phyloP scores from a whole-genome alignment of 768 basidiomycete genomes.

The Boletales sp. region DNA sequence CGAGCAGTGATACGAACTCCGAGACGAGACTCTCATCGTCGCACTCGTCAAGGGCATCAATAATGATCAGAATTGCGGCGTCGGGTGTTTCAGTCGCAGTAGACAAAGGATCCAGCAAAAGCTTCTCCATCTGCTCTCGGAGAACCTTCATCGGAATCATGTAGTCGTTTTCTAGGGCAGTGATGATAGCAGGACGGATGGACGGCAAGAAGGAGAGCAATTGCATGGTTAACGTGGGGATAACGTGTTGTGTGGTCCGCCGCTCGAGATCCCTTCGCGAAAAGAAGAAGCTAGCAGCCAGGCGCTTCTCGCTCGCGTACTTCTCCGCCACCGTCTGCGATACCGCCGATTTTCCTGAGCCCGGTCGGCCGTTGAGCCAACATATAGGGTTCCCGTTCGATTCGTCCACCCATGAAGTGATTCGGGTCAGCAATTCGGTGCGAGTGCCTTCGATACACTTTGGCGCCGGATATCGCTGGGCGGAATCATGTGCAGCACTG shows the following conservation, averaged over 20 bases:
- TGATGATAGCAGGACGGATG: conserved; percentile 18
- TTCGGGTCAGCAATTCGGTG: conserved; percentile 13
- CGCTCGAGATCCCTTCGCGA: conserved; percentile 26
- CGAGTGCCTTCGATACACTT: conserved; percentile 24
- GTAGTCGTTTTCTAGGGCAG: conserved; percentile 22
- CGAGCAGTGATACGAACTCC: conserved; percentile 23
- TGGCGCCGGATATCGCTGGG: conserved; percentile 16
- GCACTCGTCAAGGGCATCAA: conserved; percentile 27
- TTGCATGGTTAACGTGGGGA: conserved; percentile 33
- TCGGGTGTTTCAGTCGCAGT: conserved; percentile 4
- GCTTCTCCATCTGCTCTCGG: conserved; percentile 27
- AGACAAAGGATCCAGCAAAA: conserved; percentile 20
- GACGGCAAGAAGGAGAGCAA: conserved; percentile 20
- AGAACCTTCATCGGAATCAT: conserved; percentile 27
- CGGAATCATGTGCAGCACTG: conserved; percentile 19
- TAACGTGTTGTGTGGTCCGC: conserved; percentile 19
- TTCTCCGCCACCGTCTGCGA: conserved; percentile 31
- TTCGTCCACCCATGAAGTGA: conserved; percentile 14
- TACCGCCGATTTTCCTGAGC: conserved; percentile 28
- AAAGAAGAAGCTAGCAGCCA: conserved; percentile 37
- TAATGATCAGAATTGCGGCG: conserved; percentile 16
- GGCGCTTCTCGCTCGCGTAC: conserved; percentile 13
- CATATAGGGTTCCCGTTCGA: conserved; percentile 9
- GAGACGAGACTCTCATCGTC: conserved; percentile 23
- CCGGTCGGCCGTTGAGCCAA: conserved; percentile 26